Evolutionary conservation across 306 rosid species (phyloP).

Genomic region (Cicer chorassanicum): DNA sequence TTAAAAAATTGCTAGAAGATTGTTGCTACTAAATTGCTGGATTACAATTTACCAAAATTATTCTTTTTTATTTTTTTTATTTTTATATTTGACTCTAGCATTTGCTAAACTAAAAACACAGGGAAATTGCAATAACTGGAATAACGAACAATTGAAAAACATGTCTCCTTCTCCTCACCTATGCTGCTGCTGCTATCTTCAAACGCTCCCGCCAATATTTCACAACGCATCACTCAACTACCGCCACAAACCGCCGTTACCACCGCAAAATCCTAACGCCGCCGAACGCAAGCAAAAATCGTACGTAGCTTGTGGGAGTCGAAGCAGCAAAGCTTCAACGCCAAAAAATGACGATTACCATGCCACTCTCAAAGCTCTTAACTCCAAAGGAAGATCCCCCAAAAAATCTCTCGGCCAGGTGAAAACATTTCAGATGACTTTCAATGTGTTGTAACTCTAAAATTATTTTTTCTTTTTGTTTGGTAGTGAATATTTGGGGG

Average conservation of each 20-base stretch:
- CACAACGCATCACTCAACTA: not conserved
- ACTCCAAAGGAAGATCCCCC: slow-evolving; percentile 84
- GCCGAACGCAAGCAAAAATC: slow-evolving; percentile 36
- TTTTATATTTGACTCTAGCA: too few relatives aligned
- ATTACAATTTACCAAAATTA: too few relatives aligned
- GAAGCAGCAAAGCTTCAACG: slow-evolving; percentile 38
- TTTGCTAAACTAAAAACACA: too few relatives aligned
- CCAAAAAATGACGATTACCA: slow-evolving; percentile 66
- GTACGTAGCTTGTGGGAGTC: slow-evolving; percentile 46
- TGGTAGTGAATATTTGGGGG: not conserved
- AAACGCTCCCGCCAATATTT: slow-evolving; percentile 65
- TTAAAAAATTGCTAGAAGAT: too few relatives aligned
- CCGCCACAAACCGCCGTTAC: slow-evolving; percentile 35
- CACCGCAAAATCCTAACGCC: slow-evolving; percentile 30
- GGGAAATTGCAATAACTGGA: slow-evolving; percentile 13
- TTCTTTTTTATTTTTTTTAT: too few relatives aligned
- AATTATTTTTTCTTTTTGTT: not conserved
- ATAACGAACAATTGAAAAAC: slow-evolving; percentile 44
- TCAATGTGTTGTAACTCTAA: not conserved
- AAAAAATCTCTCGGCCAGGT: slow-evolving; percentile 96
- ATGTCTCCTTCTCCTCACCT: slow-evolving; percentile 47
- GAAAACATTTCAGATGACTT: not conserved
- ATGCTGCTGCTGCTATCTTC: slow-evolving; percentile 39
- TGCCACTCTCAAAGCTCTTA: slow-evolving; percentile 81
- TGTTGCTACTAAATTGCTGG: too few relatives aligned